Conservation (phyloP, 2,329 filamentous ascomycete genomes). For the Tolypocladium amazonense region DNA sequence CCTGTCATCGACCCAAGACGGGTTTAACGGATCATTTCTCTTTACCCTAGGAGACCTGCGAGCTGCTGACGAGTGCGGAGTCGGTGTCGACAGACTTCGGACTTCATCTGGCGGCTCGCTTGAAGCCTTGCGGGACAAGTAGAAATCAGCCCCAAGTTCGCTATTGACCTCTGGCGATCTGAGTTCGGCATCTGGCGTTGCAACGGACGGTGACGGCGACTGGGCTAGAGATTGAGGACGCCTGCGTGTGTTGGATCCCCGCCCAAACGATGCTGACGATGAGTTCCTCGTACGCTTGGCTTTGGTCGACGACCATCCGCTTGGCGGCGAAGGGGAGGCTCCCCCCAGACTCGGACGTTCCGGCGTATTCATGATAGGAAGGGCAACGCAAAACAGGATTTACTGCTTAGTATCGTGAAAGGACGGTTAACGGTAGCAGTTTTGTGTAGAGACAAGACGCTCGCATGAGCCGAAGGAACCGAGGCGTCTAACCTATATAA, state of each 20-base stretch:
- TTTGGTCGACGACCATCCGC: neutral
- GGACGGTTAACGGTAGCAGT: neutral
- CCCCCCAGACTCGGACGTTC: neutral
- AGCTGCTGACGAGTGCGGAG: neutral
- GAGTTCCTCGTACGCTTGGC: neutral
- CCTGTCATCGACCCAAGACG: neutral
- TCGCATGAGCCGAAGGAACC: neutral
- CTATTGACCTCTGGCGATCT: neutral
- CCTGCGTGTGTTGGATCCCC: neutral
- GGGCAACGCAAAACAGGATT: neutral
- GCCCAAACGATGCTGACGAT: neutral
- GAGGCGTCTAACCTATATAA: neutral
- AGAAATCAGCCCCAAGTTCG: neutral
- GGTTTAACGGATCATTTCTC: too few species aligned
- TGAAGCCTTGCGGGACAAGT: neutral
- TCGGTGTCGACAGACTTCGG: neutral
- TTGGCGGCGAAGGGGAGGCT: neutral
- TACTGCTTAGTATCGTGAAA: too few species aligned
- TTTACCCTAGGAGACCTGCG: neutral
- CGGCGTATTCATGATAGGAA: neutral
- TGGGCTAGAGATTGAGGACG: neutral
- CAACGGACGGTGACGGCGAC: neutral
- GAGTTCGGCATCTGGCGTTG: neutral
- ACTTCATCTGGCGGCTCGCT: neutral
- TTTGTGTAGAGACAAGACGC: neutral